Evolutionary conservation across 2,329 filamentous ascomycete genomes (phyloP), one percentile per base, ranked within the genome.

Genomic region (Magnaporthiopsis rhizophila): DNA sequence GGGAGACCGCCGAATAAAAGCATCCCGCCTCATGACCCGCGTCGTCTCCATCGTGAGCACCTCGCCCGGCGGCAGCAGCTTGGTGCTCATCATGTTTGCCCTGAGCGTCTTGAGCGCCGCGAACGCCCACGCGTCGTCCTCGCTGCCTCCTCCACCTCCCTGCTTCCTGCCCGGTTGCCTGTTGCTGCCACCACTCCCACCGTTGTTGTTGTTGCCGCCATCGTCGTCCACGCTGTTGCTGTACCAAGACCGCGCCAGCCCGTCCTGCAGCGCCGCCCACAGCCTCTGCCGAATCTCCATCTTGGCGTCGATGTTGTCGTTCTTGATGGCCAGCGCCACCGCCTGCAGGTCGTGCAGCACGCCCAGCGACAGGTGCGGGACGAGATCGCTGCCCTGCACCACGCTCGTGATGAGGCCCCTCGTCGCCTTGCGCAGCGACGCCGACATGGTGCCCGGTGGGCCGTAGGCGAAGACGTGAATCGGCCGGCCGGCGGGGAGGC

Each of bases 381-480:
- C 89, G 12, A 92, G 77, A 71, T 93, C 90, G 71, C 87, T 83
- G 24, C 88, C 87, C 69, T 92, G 88, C 13, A 92, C 83, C 5
- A 90, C 81, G 11, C 86, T 91, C 3, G 90, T 93, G 66, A 93
- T 88, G 9, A 93, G 80, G 1, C 89, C 89, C 18, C 88, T 82
- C 0, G 90, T 92, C 13, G 87, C 87, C 65, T 84, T 83, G 58
- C 89, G 85, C 9, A 93, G 80, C 2, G 86, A 84, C 0, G 88
- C 81, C 0, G 88, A 90, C 82, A 92, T 86, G 18, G 88, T 89
- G 0, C 88, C 85, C 0, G 89, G 89, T 1, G 89, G 87, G 0
- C 90, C 90, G 72, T 92, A 93, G 8, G 90, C 88, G 72, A 91
- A 93, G 15, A 92, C 90, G 69, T 93, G 90, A 26, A 92, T 89